phyloP scores from a whole-genome alignment of 1,284 basidiomycete species.

The Gomphus bonarii region DNA sequence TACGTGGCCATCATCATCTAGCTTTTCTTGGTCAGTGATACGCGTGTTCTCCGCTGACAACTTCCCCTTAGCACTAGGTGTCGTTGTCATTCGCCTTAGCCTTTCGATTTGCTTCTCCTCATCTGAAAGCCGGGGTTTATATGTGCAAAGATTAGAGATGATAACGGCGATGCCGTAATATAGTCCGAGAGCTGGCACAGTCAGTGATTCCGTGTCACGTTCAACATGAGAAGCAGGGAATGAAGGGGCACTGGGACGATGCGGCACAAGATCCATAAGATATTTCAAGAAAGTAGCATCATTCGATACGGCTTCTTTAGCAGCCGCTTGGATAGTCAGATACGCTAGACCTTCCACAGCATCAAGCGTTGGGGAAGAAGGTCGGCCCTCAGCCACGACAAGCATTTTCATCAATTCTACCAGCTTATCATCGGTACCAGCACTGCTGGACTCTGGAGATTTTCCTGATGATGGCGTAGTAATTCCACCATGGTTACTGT shows the following conservation, averaged over 20 bases:
- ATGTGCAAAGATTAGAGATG: constrained; percentile 62
- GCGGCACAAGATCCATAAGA: constrained; percentile 51
- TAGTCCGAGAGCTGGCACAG: constrained; percentile 20
- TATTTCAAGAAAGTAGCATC: constrained; percentile 46
- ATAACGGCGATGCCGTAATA: constrained; percentile 72
- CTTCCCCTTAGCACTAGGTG: constrained; percentile 25
- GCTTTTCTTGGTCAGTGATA: constrained; percentile 22
- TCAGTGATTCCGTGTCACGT: background rate
- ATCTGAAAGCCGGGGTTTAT: constrained; percentile 58
- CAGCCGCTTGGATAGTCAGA: constrained; percentile 52
- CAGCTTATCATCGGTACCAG: constrained; percentile 33
- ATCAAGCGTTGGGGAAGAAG: constrained; percentile 37
- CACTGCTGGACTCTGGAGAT: background rate
- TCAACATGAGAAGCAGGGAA: constrained; percentile 16
- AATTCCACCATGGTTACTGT: background rate
- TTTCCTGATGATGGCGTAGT: background rate
- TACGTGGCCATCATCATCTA: constrained; percentile 59
- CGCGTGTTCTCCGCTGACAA: constrained; percentile 26
- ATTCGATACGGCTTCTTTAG: constrained; percentile 56
- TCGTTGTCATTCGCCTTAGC: constrained; percentile 59
- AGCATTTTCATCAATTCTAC: constrained; percentile 48
- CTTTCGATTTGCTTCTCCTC: constrained; percentile 77
- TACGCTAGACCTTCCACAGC: constrained; percentile 80
- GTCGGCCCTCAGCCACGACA: constrained; percentile 31
- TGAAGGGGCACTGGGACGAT: constrained; percentile 28